Evolutionary conservation across 192 early-diverging fungal species (phyloP), one percentile per base, ranked within the genome.

Genomic region (Backusella macrospora): DNA sequence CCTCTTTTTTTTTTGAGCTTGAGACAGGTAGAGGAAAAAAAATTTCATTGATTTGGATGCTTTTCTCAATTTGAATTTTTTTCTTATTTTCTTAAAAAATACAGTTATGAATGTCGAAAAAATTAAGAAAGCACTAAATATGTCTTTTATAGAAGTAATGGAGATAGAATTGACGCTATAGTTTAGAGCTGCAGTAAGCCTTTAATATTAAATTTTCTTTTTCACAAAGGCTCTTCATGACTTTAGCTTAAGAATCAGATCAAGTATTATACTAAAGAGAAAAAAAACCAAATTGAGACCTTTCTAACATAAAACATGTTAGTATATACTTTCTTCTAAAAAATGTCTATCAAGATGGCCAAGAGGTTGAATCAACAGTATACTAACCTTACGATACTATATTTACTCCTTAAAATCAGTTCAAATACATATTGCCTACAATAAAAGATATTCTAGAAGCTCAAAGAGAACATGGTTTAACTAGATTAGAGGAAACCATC

Each of bases 101-200:
- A 79, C 97, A 76, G 95, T 95, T 76, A 87, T 98, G 9, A 94
- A 96, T n/a, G 82, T 97, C 16, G 86, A 88, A 73, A 90, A 94
- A 78, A 84, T 98, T 70, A 86, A 93, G 2, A 80, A 80, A 16
- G 96, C 96, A 6, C 73, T 72, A 38, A 74, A 87, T 14, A 65
- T 89, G 73, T 80, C 87, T 34, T 90, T 98, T 80, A 85, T 87
- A 37, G 85, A 91, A 70, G 92, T 93, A 66, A 90, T 98, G 73
- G 72, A 85, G 39, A 89, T 95, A 87, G 98, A 99, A 79, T 90
- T 93, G 71, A 84, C 82, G 9, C 78, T 97, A 40, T 92, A 84
- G 39, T 89, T 92, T 70, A 86, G 86, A 70, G 89, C 92, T 62
- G 79, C 97, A n/a, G 78, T 72, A 74, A 74, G 62, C 18, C 18